Conservation (phyloP, 2,329 filamentous ascomycete genomes). For the Ascomycota sp. region DNA sequence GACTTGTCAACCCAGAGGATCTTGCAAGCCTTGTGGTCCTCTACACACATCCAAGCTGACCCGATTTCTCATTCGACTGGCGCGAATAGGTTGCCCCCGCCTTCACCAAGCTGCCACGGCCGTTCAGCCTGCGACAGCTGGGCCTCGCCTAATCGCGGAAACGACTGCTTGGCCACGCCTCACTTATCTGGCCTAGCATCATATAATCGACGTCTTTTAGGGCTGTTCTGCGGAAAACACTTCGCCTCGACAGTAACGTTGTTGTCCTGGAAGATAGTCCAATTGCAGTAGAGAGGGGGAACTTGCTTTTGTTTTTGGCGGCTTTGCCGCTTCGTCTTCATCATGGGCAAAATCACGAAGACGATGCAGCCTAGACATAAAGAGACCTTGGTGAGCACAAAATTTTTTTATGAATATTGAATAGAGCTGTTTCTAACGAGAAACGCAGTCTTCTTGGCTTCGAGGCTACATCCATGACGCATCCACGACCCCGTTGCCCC, state of each 20-base stretch:
- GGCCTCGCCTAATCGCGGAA: no score
- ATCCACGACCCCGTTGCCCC: slow-evolving; percentile 45
- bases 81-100: no score
- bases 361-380: slow-evolving; percentile 42
- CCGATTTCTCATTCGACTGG: no score
- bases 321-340: slow-evolving; percentile 35
- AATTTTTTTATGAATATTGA: no score
- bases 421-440: neutral
- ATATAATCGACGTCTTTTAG: slow-evolving; percentile 3
- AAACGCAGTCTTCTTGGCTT: slow-evolving; percentile 58
- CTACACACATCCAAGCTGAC: no score
- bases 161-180: no score
- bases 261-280: slow-evolving; percentile 17
- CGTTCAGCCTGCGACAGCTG: no score
- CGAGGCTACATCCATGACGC: slow-evolving; percentile 55
- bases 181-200: no score
- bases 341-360: slow-evolving; percentile 48
- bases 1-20: no score
- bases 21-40: no score
- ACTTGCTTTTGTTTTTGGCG: slow-evolving; percentile 22
- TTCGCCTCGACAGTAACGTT: slow-evolving; percentile 15
- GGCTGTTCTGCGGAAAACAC: slow-evolving; percentile 13
- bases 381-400: slow-evolving; percentile 37
- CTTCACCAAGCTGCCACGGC: no score
- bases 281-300: slow-evolving; percentile 34